Evolutionary conservation across 2,329 filamentous ascomycete genomes (phyloP), one percentile per base, ranked within the genome.

Genomic region (Apiospora pterosperma): DNA sequence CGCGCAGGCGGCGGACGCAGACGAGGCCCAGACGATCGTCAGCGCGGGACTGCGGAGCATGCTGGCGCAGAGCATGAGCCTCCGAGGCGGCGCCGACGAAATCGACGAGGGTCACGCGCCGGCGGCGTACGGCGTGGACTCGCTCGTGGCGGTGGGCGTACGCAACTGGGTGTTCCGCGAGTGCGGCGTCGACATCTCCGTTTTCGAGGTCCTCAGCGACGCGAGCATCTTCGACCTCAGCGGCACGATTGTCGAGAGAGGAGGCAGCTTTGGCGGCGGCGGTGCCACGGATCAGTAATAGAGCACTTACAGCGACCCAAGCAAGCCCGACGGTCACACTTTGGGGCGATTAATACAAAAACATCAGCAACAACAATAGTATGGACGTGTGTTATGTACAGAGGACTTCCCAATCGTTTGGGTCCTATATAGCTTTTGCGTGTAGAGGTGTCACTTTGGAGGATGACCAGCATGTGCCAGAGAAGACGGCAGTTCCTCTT

Each of bases 61-160:
- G 77, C 72, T 83, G 23, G 76, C 80, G 63, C 78, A 79, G 69
- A 76, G 78, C 39, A 81, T 82, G 76, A 82, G 77, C 64, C 78
- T 82, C 76, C 81, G 77, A 63, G 78, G 82, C 75, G 69, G 78
- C 3, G 73, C 76, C 0, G 78, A 78, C 59, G 81, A 83, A 60
- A 77, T 84, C n/a, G 80, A 84, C 66, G 70, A 74, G 39, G 71
- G 72, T 36, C 76, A 76, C 63, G 72, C 79, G 1, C 76, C 80
- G 4, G 77, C 75, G 36, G 79, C 78, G 4, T 85, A 85, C 65
- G 84, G 83, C 0, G 80, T 85, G 7, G 84, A 86, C 72, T 84
- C 82, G 0, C 76, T 86, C 8, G 80, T 84, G 5, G 83, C 83
- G 1, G 81, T 85, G n/a, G 81, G 80, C 12, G 73, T 85, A 8